Base-by-base conservation (phyloP, 2,329 filamentous ascomycete species). In the Dactylellina drechsleri region DNA sequence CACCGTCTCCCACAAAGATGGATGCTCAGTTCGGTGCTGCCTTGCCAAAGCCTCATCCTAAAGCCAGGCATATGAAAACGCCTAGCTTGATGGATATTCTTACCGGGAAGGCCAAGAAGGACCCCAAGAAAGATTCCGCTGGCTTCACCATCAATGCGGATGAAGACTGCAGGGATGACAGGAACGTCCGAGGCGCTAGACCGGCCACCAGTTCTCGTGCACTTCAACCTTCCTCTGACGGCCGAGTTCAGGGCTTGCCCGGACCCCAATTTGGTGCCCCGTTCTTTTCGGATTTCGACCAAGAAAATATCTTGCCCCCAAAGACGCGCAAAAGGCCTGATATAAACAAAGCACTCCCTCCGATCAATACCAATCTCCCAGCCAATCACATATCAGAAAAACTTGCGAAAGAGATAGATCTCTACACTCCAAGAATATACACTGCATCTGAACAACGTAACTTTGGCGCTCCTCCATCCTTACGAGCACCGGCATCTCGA, bases 131-230 rank as follows among this genome's bases (percentile, higher is more conserved):
- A 28, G 62, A 74, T 26, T 4, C 60, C 23, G 31, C 10, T 10
- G 61, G 50, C 7, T 74, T 74, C 70, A 74, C 62, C 12, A 74
- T 74, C 31, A 74, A 53, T 23, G 53, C 68, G n/a, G 68, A 74
- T 47, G 61, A 61, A 10, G 61, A 66, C 28, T 74, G 50, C 50
- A 28, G 20, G 16, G 62, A 67, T 26, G 57, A 70, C 1, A 47
- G 45, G 13, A 45, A 54, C 36, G 10, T 23, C 23, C 12, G 49
- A 13, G 40, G 20, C 18, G 12, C 13, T 12, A 57, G 57, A 45
- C 57, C 66, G 8, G 26, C 28, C 15, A 41, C 49, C 4, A 26
- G 47, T 16, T 18, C 57, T 43, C 43, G 41, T 5, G 50, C 52
- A 20, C 57, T 70, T 12, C 66, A 70, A 7, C 66, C 66, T 41